These are phyloP conservation scores for Trametes maxima DNA, from an alignment of 768 basidiomycete species.

Conservation along the genomic window DNA sequence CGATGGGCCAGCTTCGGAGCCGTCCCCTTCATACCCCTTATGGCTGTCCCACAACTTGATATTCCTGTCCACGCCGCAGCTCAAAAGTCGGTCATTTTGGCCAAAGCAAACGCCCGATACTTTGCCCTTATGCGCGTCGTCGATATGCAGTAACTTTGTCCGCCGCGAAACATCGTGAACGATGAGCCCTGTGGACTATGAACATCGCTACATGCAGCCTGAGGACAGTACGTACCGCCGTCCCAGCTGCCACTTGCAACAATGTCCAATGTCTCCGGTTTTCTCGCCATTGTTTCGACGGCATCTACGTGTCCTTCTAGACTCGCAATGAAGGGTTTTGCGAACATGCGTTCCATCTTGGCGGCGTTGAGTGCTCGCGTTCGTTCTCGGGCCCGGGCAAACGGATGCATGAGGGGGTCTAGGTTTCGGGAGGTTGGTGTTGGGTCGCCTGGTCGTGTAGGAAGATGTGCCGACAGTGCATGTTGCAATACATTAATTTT, in stretches of 20 bases:
- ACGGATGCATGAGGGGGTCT: slow-evolving; percentile 94
- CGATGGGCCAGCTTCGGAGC: slow-evolving; percentile 39
- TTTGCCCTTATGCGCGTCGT: slow-evolving; percentile 82
- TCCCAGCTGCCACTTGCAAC: slow-evolving; percentile 96
- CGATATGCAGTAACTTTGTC: slow-evolving; percentile 55
- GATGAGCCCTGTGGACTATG: slow-evolving; percentile 62
- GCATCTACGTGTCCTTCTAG: slow-evolving; percentile 95
- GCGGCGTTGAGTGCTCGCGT: slow-evolving; percentile 92
- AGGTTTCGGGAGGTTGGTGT: slow-evolving; percentile 91
- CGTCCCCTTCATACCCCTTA: slow-evolving; percentile 24
- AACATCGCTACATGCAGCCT: background rate
- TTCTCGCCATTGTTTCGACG: slow-evolving; percentile 81
- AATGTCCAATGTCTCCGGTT: slow-evolving; percentile 69
- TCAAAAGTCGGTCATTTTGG: slow-evolving; percentile 61
- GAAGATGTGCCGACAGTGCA: slow-evolving; percentile 73
- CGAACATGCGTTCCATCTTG: slow-evolving; percentile 96
- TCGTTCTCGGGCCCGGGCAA: slow-evolving; percentile 89
- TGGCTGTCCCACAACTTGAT: slow-evolving; percentile 76
- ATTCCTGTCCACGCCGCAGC: slow-evolving; percentile 81
- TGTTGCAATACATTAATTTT: slow-evolving; percentile 89
- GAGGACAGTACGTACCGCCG: slow-evolving; percentile 65
- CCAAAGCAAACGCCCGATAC: slow-evolving; percentile 82
- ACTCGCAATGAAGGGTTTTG: slow-evolving; percentile 92
- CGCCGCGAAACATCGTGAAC: slow-evolving; percentile 76
- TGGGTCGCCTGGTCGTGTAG: slow-evolving; percentile 76